Base-by-base conservation (phyloP, 306 rosid species). In the Dryas octopetala region DNA sequence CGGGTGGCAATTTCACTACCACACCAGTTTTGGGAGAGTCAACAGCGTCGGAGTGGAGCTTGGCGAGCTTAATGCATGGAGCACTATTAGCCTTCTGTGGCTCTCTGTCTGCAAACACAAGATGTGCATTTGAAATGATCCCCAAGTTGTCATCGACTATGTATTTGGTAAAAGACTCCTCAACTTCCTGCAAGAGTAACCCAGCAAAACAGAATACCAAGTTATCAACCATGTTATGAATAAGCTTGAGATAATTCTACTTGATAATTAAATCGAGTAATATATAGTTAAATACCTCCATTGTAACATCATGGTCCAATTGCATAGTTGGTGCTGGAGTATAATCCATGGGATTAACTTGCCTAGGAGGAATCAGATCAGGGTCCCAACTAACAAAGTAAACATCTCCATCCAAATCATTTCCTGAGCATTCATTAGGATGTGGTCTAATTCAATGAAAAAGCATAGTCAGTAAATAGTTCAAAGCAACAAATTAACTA, bases 371-470 rank as follows among this genome's bases (percentile, higher is more conserved):
- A 77, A 83, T 83, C 16, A 86, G 78, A 6, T 81, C 85, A 6
- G 11, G 5, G 53, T 83, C 89, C 89, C 89, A 86, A 48, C 85
- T 66, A 16, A 83, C 87, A 38, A 80, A 80, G 76, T 83, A 83
- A n/a, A n/a, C n/a, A n/a, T n/a, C n/a, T n/a, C n/a, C n/a, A n/a
- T n/a, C n/a, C n/a, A n/a, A n/a, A n/a, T n/a, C n/a, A n/a, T n/a
- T n/a, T n/a, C n/a, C n/a, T n/a, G n/a, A n/a, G n/a, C n/a, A n/a
- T n/a, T n/a, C n/a, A n/a, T n/a, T n/a, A n/a, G n/a, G n/a, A n/a
- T n/a, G n/a, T n/a, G n/a, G n/a, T n/a, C n/a, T n/a, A n/a, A n/a
- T n/a, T n/a, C n/a, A n/a, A n/a, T n/a, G n/a, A n/a, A n/a, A n/a
- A n/a, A n/a, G n/a, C n/a, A n/a, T n/a, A n/a, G n/a, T n/a, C n/a